Conservation (phyloP, 2,329 filamentous ascomycete genomes). For the Colletotrichum chrysophilum region DNA sequence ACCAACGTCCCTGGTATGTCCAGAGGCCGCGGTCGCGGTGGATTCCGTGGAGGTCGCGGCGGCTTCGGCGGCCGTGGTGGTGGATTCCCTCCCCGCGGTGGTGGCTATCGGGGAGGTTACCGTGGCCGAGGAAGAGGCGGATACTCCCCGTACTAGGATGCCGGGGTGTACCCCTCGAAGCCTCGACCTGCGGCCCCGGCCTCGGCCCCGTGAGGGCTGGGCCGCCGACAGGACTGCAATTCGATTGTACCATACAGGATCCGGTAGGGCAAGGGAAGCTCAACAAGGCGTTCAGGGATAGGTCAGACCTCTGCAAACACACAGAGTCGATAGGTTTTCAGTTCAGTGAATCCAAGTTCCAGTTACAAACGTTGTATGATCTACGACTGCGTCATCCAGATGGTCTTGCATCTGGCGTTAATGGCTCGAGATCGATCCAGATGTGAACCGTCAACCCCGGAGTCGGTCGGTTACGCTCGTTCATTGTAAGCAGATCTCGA, state of each 20-base stretch:
- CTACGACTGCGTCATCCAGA: not conserved
- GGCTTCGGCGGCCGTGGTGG: conserved; percentile 58
- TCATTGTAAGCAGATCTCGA: not conserved
- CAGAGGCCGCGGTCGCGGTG: conserved; percentile 72
- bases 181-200: not conserved
- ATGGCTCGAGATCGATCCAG: not conserved
- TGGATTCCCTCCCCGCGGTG: conserved; percentile 50
- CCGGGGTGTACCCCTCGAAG: not conserved
- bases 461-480: not conserved
- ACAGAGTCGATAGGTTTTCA: not conserved
- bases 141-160: conserved; percentile 66
- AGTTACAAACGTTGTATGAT: not conserved
- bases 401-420: not conserved
- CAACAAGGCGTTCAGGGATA: conserved; percentile 17
- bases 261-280: conserved; percentile 8
- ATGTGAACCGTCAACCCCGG: not conserved
- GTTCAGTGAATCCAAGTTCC: not conserved
- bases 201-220: not conserved
- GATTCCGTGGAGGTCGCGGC: conserved; percentile 56
- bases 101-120: conserved; percentile 72
- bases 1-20: conserved; percentile 97
- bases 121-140: conserved; percentile 70
- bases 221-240: not conserved
- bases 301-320: not conserved
- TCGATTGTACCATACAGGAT: conserved; percentile 22